A percentile compares a stretch with the other conserved stretches of the same genome.
Evolutionary conservation across 805 yeast genomes (phyloP).

Genomic region (Ogataea salicorniae): DNA sequence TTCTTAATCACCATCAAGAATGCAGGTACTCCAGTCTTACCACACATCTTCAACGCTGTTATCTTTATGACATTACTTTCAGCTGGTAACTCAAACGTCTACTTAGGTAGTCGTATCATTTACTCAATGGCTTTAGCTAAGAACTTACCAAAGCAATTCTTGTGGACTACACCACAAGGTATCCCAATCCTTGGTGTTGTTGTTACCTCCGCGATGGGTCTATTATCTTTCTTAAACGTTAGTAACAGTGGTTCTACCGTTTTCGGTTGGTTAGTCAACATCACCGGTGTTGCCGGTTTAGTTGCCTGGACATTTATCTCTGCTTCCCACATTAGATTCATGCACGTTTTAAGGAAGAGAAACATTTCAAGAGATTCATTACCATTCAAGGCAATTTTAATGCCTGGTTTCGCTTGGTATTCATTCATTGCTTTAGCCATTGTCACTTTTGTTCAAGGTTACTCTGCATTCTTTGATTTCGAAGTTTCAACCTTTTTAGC

Average conservation of each 20-base stretch:
- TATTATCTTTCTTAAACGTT: constrained; percentile 57
- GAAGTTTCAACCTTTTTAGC: constrained; percentile 57
- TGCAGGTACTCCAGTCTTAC: constrained; percentile 61
- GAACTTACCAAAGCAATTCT: constrained; percentile 51
- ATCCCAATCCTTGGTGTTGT: constrained; percentile 57
- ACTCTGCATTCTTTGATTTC: constrained; percentile 51
- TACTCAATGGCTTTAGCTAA: constrained; percentile 56
- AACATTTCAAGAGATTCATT: constrained; percentile 62
- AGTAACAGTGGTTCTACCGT: constrained; percentile 50
- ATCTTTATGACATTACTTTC: constrained; percentile 63
- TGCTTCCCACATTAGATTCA: constrained; percentile 62
- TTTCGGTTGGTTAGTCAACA: constrained; percentile 68
- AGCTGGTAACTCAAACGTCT: constrained; percentile 72
- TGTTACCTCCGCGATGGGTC: constrained; percentile 55
- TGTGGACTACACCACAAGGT: constrained; percentile 47
- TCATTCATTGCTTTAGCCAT: constrained; percentile 48
- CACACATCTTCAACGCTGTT: constrained; percentile 71
- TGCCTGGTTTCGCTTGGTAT: constrained; percentile 66
- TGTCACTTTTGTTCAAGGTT: constrained; percentile 70
- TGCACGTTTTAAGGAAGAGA: constrained; percentile 56
- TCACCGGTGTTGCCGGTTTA: constrained; percentile 71
- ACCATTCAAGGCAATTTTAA: constrained; percentile 68
- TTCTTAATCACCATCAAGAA: constrained; percentile 66
- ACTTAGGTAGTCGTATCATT: constrained; percentile 64
- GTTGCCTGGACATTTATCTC: constrained; percentile 68